Evolutionary conservation across 163 green algal species (phyloP), one percentile per base, ranked within the genome.

Genomic region (Volvox carteri): DNA sequence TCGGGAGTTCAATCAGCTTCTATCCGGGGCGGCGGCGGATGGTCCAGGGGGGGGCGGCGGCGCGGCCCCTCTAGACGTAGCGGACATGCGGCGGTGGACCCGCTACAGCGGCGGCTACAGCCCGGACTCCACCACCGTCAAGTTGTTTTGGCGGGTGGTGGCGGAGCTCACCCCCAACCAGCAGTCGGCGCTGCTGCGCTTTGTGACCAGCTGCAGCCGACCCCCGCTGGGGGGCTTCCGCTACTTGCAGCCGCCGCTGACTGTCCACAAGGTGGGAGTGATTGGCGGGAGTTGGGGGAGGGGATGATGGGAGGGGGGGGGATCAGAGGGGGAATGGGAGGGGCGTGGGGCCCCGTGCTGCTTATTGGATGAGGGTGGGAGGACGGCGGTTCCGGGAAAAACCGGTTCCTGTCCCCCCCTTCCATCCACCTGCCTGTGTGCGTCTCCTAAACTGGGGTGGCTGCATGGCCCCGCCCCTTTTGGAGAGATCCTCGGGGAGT

Each of bases 201-300:
- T 99, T 89, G 93, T 96, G 28, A 99, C 97, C 5, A 94, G 91
- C 58, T 96, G 93, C 89, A 95, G 92, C 72, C 89, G 96, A 8
- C 93, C 97, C 3, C 97, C 97, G 1, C 91, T 99, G 48, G 96
- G 97, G 1, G 97, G 97, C 0, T 99, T 99, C 89, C 78, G 93
- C 54, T 95, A 97, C 91, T 91, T 99, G 48, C 92, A 95, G 48
- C 97, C 97, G 44, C 95, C 96, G 0, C 94, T 99, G 46, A 97
- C 94, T 3, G 93, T 99, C 1, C 96, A 98, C 93, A 97, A 98
- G 92, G 97, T 97, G 16, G 37, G 70, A 16, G 4, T 2, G 35
- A 37, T 28, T 42, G 62, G 50, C 75, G 78, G 33, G 54, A 6
- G 33, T 56, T 58, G 54, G 54, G 54, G 54, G 78, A 18, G 23